Evolutionary conservation across 2,329 filamentous ascomycete species (phyloP), one percentile per base, ranked within the genome.

Genomic region (Paecilomyces fulvus): DNA sequence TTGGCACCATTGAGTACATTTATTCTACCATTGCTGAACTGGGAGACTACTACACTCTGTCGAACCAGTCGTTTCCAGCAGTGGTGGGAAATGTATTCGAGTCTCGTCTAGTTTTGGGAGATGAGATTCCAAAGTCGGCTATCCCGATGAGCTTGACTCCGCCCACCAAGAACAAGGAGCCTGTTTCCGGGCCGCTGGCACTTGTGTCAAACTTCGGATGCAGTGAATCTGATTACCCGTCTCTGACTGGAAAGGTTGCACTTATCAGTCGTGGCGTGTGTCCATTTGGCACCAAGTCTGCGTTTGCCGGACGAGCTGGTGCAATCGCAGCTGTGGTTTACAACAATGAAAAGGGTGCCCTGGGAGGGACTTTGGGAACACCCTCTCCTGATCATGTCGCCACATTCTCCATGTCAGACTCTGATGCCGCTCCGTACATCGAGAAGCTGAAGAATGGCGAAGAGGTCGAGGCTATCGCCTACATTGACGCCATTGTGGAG

Each of bases 321-420:
- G 89, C 89, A 4, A 70, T 83, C 3, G 89, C 85, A 1, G 87
- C 85, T 0, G 73, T 94, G 12, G 78, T 94, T 52, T 92, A 89
- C 74, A 90, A 92, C 76, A 87, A 85, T 62, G 83, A 83, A 2
- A 73, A 79, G 1, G 87, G 83, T 1, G 70, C 74, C 3, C 72
- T 90, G 0, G 78, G 80, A 53, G 89, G 88, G 46, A 92, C 88
- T 0, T 77, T 94, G 3, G 88, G 86, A 10, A 77, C 75, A 0
- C 84, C 85, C 0, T 56, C 57, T 9, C 75, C 78, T 10, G 64
- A 83, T 53, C 82, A 74, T 1, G 68, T 75, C 28, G 75, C 88
- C 0, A 89, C 85, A 1, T 85, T 90, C 57, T 86, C 86, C 1
- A 74, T 92, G 23, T 81, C 81, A 1, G 78, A 80, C 20, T 74